Conservation (phyloP, 2,329 filamentous ascomycete genomes). For the Fusarium sp. region DNA sequence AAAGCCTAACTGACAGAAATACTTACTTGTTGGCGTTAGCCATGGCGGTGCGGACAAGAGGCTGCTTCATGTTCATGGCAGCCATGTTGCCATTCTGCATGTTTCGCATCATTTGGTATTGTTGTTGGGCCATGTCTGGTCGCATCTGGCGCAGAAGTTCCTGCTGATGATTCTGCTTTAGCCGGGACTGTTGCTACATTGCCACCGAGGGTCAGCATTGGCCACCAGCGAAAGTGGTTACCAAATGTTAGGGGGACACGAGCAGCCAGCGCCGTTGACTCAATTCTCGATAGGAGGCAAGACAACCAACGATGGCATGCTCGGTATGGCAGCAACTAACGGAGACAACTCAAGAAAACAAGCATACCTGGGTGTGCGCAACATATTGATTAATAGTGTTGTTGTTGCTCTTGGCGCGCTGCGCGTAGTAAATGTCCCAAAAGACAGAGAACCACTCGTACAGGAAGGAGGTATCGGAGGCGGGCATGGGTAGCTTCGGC, state of each 20-base stretch:
- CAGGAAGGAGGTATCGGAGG: constrained; percentile 84
- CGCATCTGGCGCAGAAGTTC: constrained; percentile 81
- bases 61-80: constrained; percentile 68
- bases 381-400: constrained; percentile 80
- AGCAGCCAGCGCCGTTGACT: constrained; percentile 14
- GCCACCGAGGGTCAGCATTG: constrained; percentile 33
- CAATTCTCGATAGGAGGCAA: background rate
- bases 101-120: constrained; percentile 73
- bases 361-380: constrained; percentile 76
- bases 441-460: constrained; percentile 98
- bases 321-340: constrained; percentile 17
- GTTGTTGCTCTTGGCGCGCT: constrained; percentile 76
- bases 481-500: constrained; percentile 74
- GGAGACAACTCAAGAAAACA: constrained; percentile 36
- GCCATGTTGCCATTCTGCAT: constrained; percentile 72
- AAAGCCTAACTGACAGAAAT: background rate
- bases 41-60: constrained; percentile 78
- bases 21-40: constrained; percentile 81
- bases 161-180: constrained; percentile 82
- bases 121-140: constrained; percentile 68
- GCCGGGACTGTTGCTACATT: constrained; percentile 72
- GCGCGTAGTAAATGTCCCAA: constrained; percentile 93
- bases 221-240: constrained; percentile 37
- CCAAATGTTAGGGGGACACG: constrained; percentile 36
- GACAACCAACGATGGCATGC: constrained; percentile 17